Base-by-base conservation (phyloP, 2,329 filamentous ascomycete species). In the Calonectria fujianensis region DNA sequence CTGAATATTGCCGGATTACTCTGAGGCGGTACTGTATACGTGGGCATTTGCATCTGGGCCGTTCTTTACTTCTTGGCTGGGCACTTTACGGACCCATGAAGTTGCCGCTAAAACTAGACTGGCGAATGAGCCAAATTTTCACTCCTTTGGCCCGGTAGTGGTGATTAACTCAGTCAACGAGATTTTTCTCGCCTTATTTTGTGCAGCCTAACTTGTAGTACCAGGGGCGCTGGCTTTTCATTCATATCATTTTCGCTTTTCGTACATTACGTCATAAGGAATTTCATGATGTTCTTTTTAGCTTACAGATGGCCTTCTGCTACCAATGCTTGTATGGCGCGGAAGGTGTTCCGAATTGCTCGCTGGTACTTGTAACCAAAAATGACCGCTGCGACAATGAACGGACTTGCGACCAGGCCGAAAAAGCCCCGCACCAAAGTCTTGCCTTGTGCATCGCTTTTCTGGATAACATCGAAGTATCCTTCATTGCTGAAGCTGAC, bases 401-500 rank as follows among this genome's bases (percentile, higher is more conserved):
- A 70, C 6, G 84, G 83, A 48, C 83, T 85, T 16, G 81, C 76
- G 14, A 84, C 45, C 18, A 89, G 69, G 2, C 80, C 83, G 13
- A 87, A 77, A 52, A 91, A 84, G 6, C 84, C 84, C 14, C 85
- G 83, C 59, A 90, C 85, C 39, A 96, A 85, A 7, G 94, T 84
- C 75, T 86, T 87, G 3, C 93, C 92, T 84, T 98, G 96, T 70
- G 90, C 85, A 70, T 93, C 90, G 72, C 94, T 95, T 77, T 90
- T 91, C 50, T 86, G 88, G 41, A 95, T 90, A 4, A 98, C 94
- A 75, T 97, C 93, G 0, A 94, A 95, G 84, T 99, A 99, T 27
- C 94, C 88, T 86, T 98, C 94, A 81, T 98, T 98, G 74, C 95
- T 95, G 83, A 99, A 99, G 79, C 96, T 98, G 11, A 99, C 93